Evolutionary conservation across 139 green algal genomes (phyloP).

Genomic region (Pseudopediastrum boryanum): DNA sequence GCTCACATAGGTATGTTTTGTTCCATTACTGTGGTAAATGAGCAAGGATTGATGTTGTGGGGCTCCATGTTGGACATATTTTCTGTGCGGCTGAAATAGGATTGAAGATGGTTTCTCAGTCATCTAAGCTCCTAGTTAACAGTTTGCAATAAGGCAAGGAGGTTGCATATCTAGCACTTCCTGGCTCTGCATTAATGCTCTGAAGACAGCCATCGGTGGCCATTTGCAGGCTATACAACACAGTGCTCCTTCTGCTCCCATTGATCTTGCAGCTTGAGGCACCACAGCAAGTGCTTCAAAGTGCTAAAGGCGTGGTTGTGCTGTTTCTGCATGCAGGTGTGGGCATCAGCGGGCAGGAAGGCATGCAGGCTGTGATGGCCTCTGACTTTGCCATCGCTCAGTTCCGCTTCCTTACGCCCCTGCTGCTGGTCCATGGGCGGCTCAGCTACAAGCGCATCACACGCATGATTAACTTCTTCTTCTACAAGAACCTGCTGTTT

Average conservation of each 20-base stretch:
- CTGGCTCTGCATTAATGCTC: too few species aligned
- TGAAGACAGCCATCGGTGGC: too few species aligned
- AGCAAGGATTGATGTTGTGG: too few species aligned
- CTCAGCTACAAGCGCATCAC: slow-evolving; percentile 87
- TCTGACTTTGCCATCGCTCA: slow-evolving; percentile 96
- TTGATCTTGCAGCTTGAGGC: background rate
- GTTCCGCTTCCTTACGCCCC: slow-evolving; percentile 88
- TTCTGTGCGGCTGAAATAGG: too few species aligned
- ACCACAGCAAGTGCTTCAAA: background rate
- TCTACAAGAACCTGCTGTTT: slow-evolving; percentile 94
- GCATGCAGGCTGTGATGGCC: slow-evolving; percentile 75
- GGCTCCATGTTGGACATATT: too few species aligned
- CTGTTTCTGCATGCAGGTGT: slow-evolving; percentile 80
- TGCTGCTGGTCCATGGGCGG: slow-evolving; percentile 87
- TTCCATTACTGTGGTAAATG: background rate
- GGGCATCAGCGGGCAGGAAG: slow-evolving; percentile 97
- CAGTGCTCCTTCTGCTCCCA: too few species aligned
- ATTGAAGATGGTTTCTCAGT: too few species aligned
- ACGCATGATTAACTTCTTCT: slow-evolving; percentile 80
- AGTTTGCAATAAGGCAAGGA: too few species aligned
- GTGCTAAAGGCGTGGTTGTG: background rate
- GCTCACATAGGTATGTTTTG: slow-evolving; percentile 54
- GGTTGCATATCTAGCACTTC: too few species aligned
- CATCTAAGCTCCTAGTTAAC: too few species aligned
- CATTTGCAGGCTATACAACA: too few species aligned